A percentile compares a stretch with the other conserved stretches of the same genome.
phyloP scores from a whole-genome alignment of 768 basidiomycete genomes.

The Calocera viscosa region DNA sequence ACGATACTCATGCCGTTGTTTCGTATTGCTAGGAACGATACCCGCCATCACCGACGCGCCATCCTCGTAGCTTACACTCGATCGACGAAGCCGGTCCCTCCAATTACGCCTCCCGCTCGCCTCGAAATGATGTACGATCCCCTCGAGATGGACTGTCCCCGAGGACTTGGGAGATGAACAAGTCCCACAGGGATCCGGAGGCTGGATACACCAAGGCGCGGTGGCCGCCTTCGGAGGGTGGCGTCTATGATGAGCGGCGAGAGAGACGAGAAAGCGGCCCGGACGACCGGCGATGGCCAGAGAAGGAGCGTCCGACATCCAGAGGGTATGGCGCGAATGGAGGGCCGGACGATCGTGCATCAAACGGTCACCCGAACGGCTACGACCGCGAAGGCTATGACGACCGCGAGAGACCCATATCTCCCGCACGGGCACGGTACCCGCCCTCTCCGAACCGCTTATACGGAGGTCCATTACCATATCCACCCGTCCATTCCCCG shows the following conservation, averaged over 20 bases:
- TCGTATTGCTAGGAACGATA: neutral
- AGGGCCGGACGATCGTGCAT: neutral
- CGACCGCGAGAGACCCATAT: neutral
- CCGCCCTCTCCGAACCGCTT: neutral
- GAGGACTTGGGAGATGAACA: neutral
- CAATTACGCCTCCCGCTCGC: neutral
- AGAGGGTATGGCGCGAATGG: neutral
- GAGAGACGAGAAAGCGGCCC: neutral
- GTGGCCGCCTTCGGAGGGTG: neutral
- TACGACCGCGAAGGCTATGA: neutral
- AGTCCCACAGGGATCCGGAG: neutral
- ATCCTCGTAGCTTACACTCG: neutral
- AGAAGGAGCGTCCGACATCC: neutral
- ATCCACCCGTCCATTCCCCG: neutral
- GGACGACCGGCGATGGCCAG: neutral
- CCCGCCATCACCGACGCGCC: neutral
- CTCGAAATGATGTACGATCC: neutral
- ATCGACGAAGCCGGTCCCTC: neutral
- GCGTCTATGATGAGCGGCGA: neutral
- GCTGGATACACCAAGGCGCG: neutral
- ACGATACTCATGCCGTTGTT: neutral
- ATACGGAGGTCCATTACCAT: neutral
- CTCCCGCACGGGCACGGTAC: neutral
- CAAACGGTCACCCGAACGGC: neutral
- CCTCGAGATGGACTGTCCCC: neutral